Evolutionary conservation across 2,329 filamentous ascomycete genomes (phyloP).

Genomic region (Gaeumannomyces tritici): DNA sequence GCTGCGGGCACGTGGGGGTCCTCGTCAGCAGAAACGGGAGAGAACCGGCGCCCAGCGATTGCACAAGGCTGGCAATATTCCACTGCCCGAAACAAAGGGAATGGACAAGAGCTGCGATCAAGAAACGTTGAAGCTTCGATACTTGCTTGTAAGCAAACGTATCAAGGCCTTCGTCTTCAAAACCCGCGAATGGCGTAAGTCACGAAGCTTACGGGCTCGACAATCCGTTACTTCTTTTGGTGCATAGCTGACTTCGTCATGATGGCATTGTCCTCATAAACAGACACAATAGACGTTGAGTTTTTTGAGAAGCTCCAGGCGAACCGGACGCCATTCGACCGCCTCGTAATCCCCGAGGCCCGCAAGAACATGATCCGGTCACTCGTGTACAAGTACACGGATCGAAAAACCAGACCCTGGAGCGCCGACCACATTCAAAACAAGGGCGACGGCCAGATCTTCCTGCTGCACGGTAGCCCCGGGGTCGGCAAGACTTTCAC

Average conservation of each 20-base stretch:
- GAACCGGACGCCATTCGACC: conserved; percentile 7
- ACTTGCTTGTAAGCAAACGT: not conserved
- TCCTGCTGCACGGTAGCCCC: conserved; percentile 15
- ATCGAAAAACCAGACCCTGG: conserved; percentile 4
- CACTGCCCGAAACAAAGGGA: not conserved
- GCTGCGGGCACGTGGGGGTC: too few relatives aligned
- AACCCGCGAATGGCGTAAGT: not conserved
- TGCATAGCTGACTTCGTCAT: not conserved
- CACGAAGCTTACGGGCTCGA: not conserved
- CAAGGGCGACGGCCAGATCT: conserved; percentile 14
- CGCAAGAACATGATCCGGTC: conserved; percentile 9
- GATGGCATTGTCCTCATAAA: not conserved
- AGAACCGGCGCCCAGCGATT: not conserved
- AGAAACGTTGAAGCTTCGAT: not conserved
- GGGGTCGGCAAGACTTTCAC: conserved; percentile 10
- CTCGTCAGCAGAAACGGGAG: too few relatives aligned
- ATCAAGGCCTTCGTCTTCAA: not conserved
- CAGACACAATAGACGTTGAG: conserved; percentile 2
- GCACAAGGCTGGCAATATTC: not conserved
- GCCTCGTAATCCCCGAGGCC: conserved; percentile 7
- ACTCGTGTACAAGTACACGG: conserved; percentile 7
- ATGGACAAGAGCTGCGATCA: not conserved
- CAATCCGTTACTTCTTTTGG: not conserved
- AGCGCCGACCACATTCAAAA: conserved; percentile 13
- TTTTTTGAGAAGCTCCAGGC: conserved; percentile 3